Evolutionary conservation across 371 early-diverging fungal species (phyloP).

Genomic region (Lichtheimia corymbifera): DNA sequence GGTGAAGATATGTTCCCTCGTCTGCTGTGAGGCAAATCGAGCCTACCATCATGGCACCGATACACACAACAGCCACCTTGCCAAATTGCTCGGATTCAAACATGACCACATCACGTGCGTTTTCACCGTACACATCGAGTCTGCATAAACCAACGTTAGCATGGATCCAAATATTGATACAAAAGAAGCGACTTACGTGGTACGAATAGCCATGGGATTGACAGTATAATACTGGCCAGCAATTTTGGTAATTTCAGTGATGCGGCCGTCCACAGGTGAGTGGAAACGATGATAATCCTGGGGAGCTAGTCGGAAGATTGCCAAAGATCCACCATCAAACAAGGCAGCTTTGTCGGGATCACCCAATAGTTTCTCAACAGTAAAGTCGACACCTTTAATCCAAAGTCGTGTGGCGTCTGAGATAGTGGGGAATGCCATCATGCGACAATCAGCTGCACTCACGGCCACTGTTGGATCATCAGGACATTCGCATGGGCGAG

Average conservation of each 20-base stretch:
- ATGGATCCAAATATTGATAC: background rate
- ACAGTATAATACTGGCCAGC: constrained; percentile 83
- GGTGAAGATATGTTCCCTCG: constrained; percentile 51
- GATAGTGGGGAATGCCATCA: constrained; percentile 72
- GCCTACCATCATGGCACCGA: constrained; percentile 93
- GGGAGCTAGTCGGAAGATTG: constrained; percentile 84
- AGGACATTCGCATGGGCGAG: constrained; percentile 64
- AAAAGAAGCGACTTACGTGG: constrained; percentile 30
- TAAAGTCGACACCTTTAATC: constrained; percentile 87
- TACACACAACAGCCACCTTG: constrained; percentile 68
- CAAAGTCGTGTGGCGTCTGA: constrained; percentile 74
- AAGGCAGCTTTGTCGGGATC: constrained; percentile 54
- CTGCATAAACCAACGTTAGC: constrained; percentile 9
- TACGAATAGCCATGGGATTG: constrained; percentile 87
- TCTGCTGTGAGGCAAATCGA: constrained; percentile 72
- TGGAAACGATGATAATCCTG: constrained; percentile 91
- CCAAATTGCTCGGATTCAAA: constrained; percentile 75
- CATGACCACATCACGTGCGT: constrained; percentile 71
- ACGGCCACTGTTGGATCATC: constrained; percentile 70
- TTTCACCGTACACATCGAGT: constrained; percentile 85
- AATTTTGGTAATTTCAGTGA: constrained; percentile 60
- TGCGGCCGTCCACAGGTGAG: constrained; percentile 75
- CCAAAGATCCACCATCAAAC: constrained; percentile 69
- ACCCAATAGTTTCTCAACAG: constrained; percentile 57
- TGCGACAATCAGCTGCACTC: constrained; percentile 82